Percentiles rank a stretch among this genome's conserved stretches.
phyloP scores from a whole-genome alignment of 805 yeast species.

The Saccharomycopsis capsularis region DNA sequence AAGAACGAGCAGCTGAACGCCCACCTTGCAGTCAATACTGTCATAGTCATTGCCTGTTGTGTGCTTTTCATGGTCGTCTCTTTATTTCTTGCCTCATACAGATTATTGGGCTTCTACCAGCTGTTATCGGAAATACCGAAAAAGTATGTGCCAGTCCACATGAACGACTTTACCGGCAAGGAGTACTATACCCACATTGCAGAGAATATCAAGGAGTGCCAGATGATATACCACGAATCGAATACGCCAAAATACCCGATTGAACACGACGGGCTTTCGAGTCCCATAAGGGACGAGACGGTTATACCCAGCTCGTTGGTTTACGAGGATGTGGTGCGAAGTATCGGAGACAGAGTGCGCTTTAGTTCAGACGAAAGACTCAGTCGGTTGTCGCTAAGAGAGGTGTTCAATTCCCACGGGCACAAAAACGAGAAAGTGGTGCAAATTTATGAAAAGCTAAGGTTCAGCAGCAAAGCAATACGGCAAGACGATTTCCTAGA shows the following conservation, averaged over 20 bases:
- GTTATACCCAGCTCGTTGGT: slow-evolving; percentile 18
- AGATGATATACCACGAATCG: slow-evolving; percentile 15
- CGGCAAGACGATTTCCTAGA: slow-evolving; percentile 18
- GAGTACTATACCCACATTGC: slow-evolving; percentile 7
- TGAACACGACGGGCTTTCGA: slow-evolving; percentile 20
- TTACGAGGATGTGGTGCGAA: slow-evolving; percentile 20
- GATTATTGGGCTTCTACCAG: slow-evolving; percentile 16
- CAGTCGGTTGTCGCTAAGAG: slow-evolving; percentile 11
- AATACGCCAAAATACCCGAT: slow-evolving; percentile 6
- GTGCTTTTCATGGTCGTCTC: slow-evolving; percentile 14
- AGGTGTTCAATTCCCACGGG: slow-evolving; percentile 7
- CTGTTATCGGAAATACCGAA: slow-evolving; percentile 18
- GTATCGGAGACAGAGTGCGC: slow-evolving; percentile 14
- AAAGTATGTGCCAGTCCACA: slow-evolving; percentile 17
- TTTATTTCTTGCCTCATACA: slow-evolving; percentile 8
- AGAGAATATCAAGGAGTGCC: slow-evolving; percentile 16
- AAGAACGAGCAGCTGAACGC: slow-evolving; percentile 12
- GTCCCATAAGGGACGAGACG: slow-evolving; percentile 14
- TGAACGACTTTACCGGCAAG: slow-evolving; percentile 10
- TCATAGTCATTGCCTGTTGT: slow-evolving; percentile 18
- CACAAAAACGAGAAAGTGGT: slow-evolving; percentile 6
- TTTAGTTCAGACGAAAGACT: background rate
- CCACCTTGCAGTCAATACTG: slow-evolving; percentile 17
- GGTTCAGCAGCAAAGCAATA: slow-evolving; percentile 18
- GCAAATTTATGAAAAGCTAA: slow-evolving; percentile 14